Conservation (phyloP, 2,329 filamentous ascomycete species). For the Fusarium sulawesiense region DNA sequence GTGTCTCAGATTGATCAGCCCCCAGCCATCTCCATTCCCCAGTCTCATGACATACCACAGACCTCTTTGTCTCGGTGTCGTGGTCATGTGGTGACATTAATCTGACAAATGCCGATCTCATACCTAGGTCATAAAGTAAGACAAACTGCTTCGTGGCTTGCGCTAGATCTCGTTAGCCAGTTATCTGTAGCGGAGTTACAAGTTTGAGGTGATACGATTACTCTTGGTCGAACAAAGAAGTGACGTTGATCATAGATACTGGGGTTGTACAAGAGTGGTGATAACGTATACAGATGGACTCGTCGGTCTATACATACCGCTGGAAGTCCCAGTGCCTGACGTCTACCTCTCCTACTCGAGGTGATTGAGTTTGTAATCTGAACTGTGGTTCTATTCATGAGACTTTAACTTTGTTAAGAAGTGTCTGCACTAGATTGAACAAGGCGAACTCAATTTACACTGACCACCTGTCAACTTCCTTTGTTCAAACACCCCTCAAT, state of each 20-base stretch:
- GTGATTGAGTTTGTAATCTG: not conserved
- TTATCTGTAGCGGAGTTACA: not conserved
- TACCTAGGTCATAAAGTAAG: not conserved
- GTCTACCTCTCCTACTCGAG: accelerated
- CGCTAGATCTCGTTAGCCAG: not conserved
- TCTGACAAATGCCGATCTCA: not conserved
- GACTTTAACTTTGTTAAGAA: not conserved
- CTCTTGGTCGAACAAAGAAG: not conserved
- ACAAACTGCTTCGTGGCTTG: not conserved
- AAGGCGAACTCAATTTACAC: not conserved
- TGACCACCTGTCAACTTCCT: not conserved
- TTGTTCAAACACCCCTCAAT: not conserved
- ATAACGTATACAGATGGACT: not conserved
- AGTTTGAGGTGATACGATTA: not conserved
- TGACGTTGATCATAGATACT: not conserved
- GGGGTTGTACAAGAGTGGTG: not conserved
- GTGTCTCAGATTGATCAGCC: not conserved
- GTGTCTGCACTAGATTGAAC: not conserved
- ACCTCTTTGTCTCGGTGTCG: not conserved
- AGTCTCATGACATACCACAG: not conserved
- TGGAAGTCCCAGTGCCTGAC: not conserved
- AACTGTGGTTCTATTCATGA: not conserved
- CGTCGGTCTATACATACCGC: not conserved
- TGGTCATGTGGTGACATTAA: not conserved
- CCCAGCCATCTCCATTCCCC: not conserved